Evolutionary conservation across 1,284 basidiomycete species (phyloP), one percentile per base, ranked within the genome.

Genomic region (Apiotrichum brassicae): DNA sequence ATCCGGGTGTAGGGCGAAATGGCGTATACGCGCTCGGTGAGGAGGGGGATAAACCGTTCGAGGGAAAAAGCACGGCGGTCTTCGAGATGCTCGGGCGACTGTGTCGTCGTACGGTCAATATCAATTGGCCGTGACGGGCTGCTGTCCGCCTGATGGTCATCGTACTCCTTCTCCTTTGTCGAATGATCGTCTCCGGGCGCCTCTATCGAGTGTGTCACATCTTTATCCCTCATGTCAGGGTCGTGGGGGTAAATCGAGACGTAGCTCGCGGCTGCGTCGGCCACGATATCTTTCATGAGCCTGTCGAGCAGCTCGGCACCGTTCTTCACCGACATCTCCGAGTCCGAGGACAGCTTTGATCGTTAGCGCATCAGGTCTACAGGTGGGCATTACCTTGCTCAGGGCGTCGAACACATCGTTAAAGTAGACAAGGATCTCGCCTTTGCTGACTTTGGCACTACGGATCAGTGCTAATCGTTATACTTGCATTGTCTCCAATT

Each of bases 241-340:
- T 58, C 57, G 34, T 67, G 65, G 14, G 85, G 82, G 66, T 87
- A 89, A 51, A 87, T 83, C 2, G 93, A 92, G 49, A 97, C 85
- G 68, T 97, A 97, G 47, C 88, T 85, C 0, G 93, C 91, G 1
- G 93, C 95, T 3, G 90, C 88, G 75, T 98, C 95, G 30, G 92
- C 87, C 2, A 98, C 94, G 46, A 97, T 94, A 62, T 99, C 95
- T 70, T 98, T 97, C 64, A 99, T 80, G 16, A 97, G 79, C 23
- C 95, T 83, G 72, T 99, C 95, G 48, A 98, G 81, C n/a, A 99
- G 81, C 70, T 99, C 95, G 2, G 94, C 93, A 8, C 94, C 95
- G 65, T 98, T 98, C 81, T 97, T 97, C 59, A 98, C 95, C 3
- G 94, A 94, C 43, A 91, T 70, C 63, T 98, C 95, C 0, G 91